phyloP scores from a whole-genome alignment of 331 rosid species.

The Saraca asoca region DNA sequence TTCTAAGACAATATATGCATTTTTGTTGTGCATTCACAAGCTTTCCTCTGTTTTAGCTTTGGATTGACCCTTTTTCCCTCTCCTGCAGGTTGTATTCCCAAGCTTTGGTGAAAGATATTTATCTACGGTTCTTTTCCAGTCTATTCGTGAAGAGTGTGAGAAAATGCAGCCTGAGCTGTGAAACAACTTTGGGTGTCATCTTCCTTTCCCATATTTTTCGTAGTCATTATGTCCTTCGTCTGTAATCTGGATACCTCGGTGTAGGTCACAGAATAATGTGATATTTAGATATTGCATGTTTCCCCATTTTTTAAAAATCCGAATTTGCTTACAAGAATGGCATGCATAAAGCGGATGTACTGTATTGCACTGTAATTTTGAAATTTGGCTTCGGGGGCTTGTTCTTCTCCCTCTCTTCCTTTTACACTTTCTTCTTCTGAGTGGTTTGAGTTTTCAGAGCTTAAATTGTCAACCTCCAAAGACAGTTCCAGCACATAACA shows the following conservation, averaged over 20 bases:
- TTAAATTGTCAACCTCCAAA: background rate
- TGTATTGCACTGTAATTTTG: too few relatives aligned
- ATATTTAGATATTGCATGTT: constrained; percentile 5
- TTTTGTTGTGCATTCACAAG: too few relatives aligned
- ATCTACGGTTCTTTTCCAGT: constrained; percentile 77
- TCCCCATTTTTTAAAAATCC: constrained; percentile 18
- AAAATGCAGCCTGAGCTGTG: constrained; percentile 89
- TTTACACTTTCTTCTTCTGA: background rate
- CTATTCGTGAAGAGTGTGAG: constrained; percentile 93
- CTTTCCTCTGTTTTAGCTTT: too few relatives aligned
- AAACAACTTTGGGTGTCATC: constrained; percentile 24
- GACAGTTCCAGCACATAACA: background rate
- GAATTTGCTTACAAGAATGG: too few relatives aligned
- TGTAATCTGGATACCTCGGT: background rate
- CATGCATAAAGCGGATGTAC: too few relatives aligned
- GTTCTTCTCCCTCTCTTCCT: too few relatives aligned
- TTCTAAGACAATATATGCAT: too few relatives aligned
- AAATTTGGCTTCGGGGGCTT: too few relatives aligned
- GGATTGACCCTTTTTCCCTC: too few relatives aligned
- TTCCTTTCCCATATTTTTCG: too few relatives aligned
- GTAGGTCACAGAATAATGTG: constrained; percentile 17
- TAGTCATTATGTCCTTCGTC: too few relatives aligned
- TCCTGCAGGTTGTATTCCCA: constrained; percentile 80
- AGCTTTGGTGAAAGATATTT: constrained; percentile 93
- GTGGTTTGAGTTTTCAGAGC: background rate